Percentiles rank a stretch among this genome's conserved stretches.
phyloP scores from a whole-genome alignment of 1,284 basidiomycete species.

The Microbotryum silenes-acaulis region DNA sequence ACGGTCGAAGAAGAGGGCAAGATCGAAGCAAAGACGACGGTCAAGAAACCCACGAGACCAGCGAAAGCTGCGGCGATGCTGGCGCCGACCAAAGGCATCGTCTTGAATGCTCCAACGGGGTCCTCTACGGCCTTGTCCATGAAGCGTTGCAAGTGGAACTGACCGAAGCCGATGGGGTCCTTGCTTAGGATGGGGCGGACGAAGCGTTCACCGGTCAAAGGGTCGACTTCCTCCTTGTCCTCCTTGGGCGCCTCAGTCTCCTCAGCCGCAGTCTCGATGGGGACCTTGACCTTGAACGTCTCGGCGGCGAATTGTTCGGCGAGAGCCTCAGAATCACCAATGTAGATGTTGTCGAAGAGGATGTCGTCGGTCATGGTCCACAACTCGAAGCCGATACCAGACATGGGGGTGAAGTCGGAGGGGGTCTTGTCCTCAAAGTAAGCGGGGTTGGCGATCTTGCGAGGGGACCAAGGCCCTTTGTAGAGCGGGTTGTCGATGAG shows the following conservation, averaged over 20 bases:
- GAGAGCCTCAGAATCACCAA: constrained; percentile 76
- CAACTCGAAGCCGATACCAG: constrained; percentile 90
- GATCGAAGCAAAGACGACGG: constrained; percentile 42
- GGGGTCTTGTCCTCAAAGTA: constrained; percentile 85
- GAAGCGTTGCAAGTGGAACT: constrained; percentile 64
- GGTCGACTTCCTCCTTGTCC: constrained; percentile 28
- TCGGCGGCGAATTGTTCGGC: constrained; percentile 72
- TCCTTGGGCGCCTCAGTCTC: constrained; percentile 41
- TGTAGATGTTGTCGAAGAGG: constrained; percentile 64
- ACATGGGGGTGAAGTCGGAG: constrained; percentile 62
- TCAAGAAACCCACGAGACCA: constrained; percentile 74
- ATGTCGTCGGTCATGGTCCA: constrained; percentile 99
- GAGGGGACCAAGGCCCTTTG: constrained; percentile 91
- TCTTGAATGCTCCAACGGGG: constrained; percentile 66
- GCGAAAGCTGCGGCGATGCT: constrained; percentile 63
- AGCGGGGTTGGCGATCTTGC: constrained; percentile 81
- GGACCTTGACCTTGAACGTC: constrained; percentile 75
- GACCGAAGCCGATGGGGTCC: constrained; percentile 69
- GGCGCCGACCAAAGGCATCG: constrained; percentile 73
- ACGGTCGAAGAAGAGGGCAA: constrained; percentile 17
- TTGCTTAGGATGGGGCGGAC: constrained; percentile 40
- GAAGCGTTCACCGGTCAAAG: constrained; percentile 16
- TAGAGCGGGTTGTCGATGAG: constrained; percentile 94
- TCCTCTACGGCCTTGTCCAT: constrained; percentile 62
- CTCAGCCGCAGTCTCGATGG: constrained; percentile 42